Base-by-base conservation (phyloP, 108 stramenopile species). In the Conticribra weissflogii region DNA sequence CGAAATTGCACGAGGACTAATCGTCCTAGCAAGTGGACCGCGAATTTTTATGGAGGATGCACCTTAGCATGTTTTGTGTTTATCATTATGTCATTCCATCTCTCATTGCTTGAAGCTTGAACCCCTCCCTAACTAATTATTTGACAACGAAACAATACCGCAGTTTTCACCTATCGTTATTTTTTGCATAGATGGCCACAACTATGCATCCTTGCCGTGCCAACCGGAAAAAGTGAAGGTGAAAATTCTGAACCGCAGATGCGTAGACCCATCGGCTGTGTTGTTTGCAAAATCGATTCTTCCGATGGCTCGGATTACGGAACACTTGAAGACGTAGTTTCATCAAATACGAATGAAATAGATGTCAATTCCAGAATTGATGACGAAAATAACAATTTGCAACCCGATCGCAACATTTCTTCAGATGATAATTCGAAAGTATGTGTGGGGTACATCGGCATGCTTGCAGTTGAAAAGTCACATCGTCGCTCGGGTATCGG, bases 151-250 rank as follows among this genome's bases (percentile, higher is more conserved):
- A 3, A 33, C 30, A 25, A 0, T 63, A 48, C 41, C 28, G 33
- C 66, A 90, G 86, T 92, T 56, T 95, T 92, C 66, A 95, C 94
- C 14, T 95, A 92, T 82, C 83, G 94, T 3, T 95, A 95, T 55
- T 95, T 95, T 77, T 65, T 95, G 8, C 70, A 87, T 64, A 81
- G 90, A 21, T 95, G 86, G 74, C 94, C 94, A 8, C 74, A 89
- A 23, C 78, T 95, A 7, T 91, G 90, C 66, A 92, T 95, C n/a
- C 59, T 95, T 2, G 91, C 93, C 17, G 79, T 88, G 23, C 80
- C 87, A 21, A 55, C 63, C 24, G 18, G 21, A 18, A 21, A 53
- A n/a, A 45, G 16, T 50, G 18, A 28, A 25, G 32, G 47, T 45
- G 52, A 63, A 31, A 33, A 49, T 2, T 68, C 66, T 18, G 79